These are phyloP conservation scores for Saururus chinensis DNA, from an alignment of 164 flowering plant genomes.

Conservation along the genomic window DNA sequence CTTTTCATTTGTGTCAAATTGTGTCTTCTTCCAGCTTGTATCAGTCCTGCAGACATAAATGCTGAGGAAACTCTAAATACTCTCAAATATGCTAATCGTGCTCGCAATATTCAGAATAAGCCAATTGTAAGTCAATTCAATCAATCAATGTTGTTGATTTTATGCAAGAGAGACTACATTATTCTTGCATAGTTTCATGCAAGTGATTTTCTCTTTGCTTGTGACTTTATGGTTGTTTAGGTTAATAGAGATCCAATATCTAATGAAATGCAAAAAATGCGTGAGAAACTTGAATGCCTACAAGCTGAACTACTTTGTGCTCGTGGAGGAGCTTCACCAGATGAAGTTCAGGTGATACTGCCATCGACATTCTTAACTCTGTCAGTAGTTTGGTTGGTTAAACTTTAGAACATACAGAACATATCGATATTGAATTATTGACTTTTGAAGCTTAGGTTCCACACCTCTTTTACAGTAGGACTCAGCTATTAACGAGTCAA, in stretches of 20 bases:
- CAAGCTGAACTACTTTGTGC: constrained; percentile 89
- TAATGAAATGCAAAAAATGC: constrained; percentile 86
- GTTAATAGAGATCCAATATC: constrained; percentile 92
- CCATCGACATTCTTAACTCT: neutral
- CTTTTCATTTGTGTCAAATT: neutral
- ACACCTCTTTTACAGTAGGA: too few species aligned
- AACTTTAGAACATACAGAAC: too few species aligned
- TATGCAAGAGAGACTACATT: neutral
- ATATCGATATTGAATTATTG: too few species aligned
- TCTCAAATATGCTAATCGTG: constrained; percentile 96
- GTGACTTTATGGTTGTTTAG: constrained; percentile 25
- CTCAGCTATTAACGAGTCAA: too few species aligned
- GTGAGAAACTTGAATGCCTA: constrained; percentile 81
- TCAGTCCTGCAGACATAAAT: constrained; percentile 99
- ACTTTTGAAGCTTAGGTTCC: too few species aligned
- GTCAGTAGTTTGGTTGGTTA: too few species aligned
- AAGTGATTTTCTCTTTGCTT: neutral
- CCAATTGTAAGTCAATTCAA: constrained; percentile 66
- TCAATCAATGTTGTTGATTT: neutral
- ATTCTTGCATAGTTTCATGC: neutral
- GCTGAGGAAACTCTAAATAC: constrained; percentile 99
- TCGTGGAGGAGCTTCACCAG: constrained; percentile 63
- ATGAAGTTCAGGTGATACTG: constrained; percentile 68
- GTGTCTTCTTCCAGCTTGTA: constrained; percentile 68
- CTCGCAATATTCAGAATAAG: constrained; percentile 95